Percentiles rank a stretch among this genome's conserved stretches.
Evolutionary conservation across 768 basidiomycete genomes (phyloP).

Genomic region (Auriscalpium orientale): DNA sequence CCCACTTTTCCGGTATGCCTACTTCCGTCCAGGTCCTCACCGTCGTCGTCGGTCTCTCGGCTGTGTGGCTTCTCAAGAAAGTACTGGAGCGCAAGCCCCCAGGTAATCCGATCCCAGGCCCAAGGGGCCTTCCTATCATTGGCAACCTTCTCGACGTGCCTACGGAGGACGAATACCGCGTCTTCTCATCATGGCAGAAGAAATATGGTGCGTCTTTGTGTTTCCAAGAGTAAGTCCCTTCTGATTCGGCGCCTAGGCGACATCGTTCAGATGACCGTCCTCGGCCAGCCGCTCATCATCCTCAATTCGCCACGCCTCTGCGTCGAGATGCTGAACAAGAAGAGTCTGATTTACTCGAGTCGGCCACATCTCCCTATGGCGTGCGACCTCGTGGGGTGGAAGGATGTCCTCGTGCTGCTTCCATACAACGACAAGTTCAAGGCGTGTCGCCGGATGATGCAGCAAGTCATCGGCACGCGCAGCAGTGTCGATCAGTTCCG

Average conservation of each 20-base stretch:
- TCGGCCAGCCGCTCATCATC: slow-evolving; percentile 18
- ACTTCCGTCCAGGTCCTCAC: neutral
- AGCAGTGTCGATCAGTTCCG: slow-evolving; percentile 11
- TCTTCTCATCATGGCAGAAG: slow-evolving; percentile 8
- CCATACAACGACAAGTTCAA: slow-evolving; percentile 16
- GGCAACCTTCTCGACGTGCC: slow-evolving; percentile 16
- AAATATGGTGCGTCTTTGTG: slow-evolving; percentile 11
- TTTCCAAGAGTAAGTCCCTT: neutral
- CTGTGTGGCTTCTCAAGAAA: slow-evolving; percentile 9
- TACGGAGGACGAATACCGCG: slow-evolving; percentile 9
- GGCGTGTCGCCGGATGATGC: slow-evolving; percentile 14
- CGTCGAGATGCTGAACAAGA: slow-evolving; percentile 19
- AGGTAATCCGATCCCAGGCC: slow-evolving; percentile 10
- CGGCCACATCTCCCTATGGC: slow-evolving; percentile 17
- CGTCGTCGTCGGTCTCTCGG: slow-evolving; percentile 3
- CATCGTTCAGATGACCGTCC: slow-evolving; percentile 16
- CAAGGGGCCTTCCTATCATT: slow-evolving; percentile 13
- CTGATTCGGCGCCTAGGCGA: slow-evolving; percentile 10
- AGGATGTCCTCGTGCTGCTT: slow-evolving; percentile 13
- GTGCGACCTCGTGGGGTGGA: slow-evolving; percentile 16
- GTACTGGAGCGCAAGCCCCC: slow-evolving; percentile 6
- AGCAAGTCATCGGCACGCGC: slow-evolving; percentile 13
- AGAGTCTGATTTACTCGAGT: slow-evolving; percentile 20
- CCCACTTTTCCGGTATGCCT: too few species aligned
- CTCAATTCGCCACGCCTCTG: slow-evolving; percentile 16